Evolutionary conservation across 1,284 basidiomycete species (phyloP), one percentile per base, ranked within the genome.

Genomic region (Sphaerobolus stellatus): DNA sequence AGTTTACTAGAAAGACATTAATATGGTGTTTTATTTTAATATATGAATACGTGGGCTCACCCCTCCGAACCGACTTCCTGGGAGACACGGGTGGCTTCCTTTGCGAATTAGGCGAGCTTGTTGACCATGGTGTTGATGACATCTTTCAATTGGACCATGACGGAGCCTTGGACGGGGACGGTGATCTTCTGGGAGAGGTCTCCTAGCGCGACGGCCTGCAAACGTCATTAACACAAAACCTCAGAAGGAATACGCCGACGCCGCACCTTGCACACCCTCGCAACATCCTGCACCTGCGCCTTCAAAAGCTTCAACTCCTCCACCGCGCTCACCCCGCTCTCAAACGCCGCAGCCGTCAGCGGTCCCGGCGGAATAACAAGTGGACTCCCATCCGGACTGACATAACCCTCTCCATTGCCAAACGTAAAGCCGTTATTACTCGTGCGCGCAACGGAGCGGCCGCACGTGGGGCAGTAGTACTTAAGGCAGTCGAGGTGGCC

Each of bases 141-240:
- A 62, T 97, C 93, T 79, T 98, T 98, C 66, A 98, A 84, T 72
- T 97, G 92, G 18, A 95, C 89, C 93, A 98, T 96, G 56, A 96
- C 92, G 56, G 90, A 90, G 61, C 95, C 95, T 71, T 98, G 92
- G 5, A 98, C 95, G 28, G 90, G 91, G 5, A 98, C 94, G 40
- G 92, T 94, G 61, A 98, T 97, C 77, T 97, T 96, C 75, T 98
- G 92, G 44, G 88, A 90, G 61, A 98, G 74, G 70, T 98, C 96
- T 30, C 95, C 95, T 22, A 86, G 81, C 0, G 96, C 96, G 61
- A 98, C 95, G 22, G 95, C 95, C 70, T 75, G 78, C 47, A 20
- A 18, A 81, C 68, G 80, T 59, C 82, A 79, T 62, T n/a, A 20
- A 18, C 79, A 27, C 79, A 78, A 62, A 79, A 78, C 56, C 82